phyloP scores from a whole-genome alignment of 768 basidiomycete genomes.

The Leccinellum albellum region DNA sequence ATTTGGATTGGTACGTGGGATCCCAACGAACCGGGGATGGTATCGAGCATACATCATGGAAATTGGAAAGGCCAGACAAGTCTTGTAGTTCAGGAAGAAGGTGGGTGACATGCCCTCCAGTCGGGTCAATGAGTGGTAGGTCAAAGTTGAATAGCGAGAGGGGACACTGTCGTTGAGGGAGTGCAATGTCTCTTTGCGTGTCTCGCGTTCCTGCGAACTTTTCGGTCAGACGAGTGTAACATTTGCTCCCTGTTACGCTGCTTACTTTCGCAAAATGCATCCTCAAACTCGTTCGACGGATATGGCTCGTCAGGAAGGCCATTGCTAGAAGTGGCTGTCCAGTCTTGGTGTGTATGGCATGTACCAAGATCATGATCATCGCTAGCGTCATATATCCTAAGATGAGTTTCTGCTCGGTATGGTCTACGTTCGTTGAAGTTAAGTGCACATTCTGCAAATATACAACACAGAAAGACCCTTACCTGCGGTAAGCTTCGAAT shows the following conservation, averaged over 20 bases:
- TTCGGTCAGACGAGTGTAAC: neutral
- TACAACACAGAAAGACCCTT: neutral
- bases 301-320: neutral
- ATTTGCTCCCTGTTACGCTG: neutral
- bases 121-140: neutral
- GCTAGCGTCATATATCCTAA: neutral
- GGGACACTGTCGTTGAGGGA: neutral
- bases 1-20: neutral
- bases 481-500: neutral
- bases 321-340: neutral
- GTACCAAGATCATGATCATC: neutral
- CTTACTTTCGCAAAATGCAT: slow-evolving; percentile 2
- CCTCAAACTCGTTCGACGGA: neutral
- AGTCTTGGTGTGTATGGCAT: neutral
- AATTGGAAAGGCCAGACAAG: neutral
- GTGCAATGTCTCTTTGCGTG: neutral
- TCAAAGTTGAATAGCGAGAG: no score
- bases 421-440: neutral
- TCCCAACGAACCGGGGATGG: neutral
- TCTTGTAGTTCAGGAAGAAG: neutral
- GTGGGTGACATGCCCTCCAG: neutral
- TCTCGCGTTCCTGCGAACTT: neutral
- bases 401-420: neutral
- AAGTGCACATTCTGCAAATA: neutral
- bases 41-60: neutral